Percentiles rank a stretch among this genome's conserved stretches.
Conservation (phyloP, 2,329 filamentous ascomycete genomes). For the Phyllosticta paracitricarpa region DNA sequence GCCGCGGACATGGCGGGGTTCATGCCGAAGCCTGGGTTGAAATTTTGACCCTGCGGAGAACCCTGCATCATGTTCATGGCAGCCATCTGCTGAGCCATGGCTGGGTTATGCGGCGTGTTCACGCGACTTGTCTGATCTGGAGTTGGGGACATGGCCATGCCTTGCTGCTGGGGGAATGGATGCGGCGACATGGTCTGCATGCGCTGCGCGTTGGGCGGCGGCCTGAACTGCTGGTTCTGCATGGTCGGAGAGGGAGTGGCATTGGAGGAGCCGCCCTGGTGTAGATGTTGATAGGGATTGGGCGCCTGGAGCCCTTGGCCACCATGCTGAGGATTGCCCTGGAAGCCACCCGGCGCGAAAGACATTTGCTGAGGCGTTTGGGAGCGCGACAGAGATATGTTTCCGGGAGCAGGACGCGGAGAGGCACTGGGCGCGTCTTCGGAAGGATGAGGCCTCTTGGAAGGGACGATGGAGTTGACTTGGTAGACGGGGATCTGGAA, state of each 20-base stretch:
- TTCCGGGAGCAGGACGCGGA: conserved; percentile 52
- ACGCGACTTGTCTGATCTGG: conserved; percentile 50
- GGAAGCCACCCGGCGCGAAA: conserved; percentile 56
- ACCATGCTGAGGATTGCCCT: conserved; percentile 37
- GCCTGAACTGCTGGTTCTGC: conserved; percentile 63
- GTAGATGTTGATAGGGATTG: conserved; percentile 70
- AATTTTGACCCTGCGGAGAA: conserved; percentile 25
- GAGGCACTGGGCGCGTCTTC: conserved; percentile 81
- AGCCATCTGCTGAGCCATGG: conserved; percentile 34
- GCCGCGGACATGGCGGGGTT: conserved; percentile 16
- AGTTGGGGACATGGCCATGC: conserved; percentile 64
- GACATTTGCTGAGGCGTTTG: conserved; percentile 78
- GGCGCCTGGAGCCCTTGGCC: conserved; percentile 51
- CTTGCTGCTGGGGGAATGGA: conserved; percentile 71
- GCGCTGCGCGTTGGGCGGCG: conserved; percentile 55
- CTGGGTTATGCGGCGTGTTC: conserved; percentile 58
- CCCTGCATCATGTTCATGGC: conserved; percentile 23
- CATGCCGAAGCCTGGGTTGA: conserved; percentile 30
- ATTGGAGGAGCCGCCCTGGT: conserved; percentile 68
- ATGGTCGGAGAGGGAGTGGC: conserved; percentile 90
- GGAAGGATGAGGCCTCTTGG: conserved; percentile 71
- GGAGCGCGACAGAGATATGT: conserved; percentile 56
- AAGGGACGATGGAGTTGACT: conserved; percentile 77
- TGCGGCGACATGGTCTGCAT: conserved; percentile 90
- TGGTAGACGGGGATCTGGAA: conserved; percentile 73